A percentile compares a stretch with the other conserved stretches of the same genome.
These are phyloP conservation scores for Ambrosiella cleistominuta DNA, from an alignment of 2,329 filamentous ascomycete species.

Conservation along the genomic window DNA sequence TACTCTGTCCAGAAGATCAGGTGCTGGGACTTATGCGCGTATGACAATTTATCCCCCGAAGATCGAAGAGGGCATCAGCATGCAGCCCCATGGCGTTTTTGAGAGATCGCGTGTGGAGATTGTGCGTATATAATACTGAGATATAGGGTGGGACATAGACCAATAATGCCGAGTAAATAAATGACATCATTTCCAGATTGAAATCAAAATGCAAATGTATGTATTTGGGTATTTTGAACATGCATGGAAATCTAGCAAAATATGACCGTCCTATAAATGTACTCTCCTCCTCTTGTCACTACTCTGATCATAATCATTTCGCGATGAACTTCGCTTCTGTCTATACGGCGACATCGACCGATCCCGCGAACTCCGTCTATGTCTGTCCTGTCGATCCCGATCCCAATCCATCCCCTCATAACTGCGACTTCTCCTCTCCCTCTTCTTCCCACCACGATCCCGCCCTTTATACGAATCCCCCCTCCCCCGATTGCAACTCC, in stretches of 20 bases:
- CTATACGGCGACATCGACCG: slow-evolving; percentile 18
- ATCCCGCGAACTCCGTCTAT: slow-evolving; percentile 17
- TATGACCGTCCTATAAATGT: slow-evolving; percentile 23
- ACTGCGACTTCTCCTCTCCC: slow-evolving; percentile 14
- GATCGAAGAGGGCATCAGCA: slow-evolving; percentile 34
- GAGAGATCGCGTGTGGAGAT: slow-evolving; percentile 77
- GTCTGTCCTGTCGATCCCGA: slow-evolving; percentile 18
- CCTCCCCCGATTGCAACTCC: slow-evolving; percentile 14
- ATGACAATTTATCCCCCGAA: slow-evolving; percentile 54
- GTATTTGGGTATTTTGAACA: background rate
- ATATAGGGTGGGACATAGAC: background rate
- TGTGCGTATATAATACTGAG: slow-evolving; percentile 42
- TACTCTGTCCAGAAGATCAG: slow-evolving; percentile 65
- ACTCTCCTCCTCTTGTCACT: slow-evolving; percentile 43
- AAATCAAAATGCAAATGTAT: background rate
- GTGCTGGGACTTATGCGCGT: slow-evolving; percentile 69
- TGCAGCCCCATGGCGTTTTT: slow-evolving; percentile 60
- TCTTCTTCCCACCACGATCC: background rate
- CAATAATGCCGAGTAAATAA: background rate
- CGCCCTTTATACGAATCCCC: slow-evolving; percentile 14
- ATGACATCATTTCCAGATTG: background rate
- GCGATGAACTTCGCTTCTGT: slow-evolving; percentile 33
- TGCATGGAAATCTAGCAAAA: background rate
- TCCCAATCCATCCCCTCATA: slow-evolving; percentile 17
- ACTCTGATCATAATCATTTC: slow-evolving; percentile 34